phyloP scores from a whole-genome alignment of 148 eudicot genomes.

The Talinum fruticosum region DNA sequence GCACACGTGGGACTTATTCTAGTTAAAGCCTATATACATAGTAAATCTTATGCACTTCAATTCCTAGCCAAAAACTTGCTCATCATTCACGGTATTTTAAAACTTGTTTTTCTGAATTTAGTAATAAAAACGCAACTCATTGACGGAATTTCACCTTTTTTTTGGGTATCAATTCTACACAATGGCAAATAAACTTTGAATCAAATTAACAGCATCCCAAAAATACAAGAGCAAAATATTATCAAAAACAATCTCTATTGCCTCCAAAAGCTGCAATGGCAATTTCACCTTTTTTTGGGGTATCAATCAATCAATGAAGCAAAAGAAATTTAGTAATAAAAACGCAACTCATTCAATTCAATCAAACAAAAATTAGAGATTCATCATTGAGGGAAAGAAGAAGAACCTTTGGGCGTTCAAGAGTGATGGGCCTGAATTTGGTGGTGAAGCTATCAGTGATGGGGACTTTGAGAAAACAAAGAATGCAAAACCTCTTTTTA shows the following conservation, averaged over 20 bases:
- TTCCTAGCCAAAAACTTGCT: too few species aligned
- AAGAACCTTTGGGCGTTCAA: constrained; percentile 83
- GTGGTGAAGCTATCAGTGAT: constrained; percentile 88
- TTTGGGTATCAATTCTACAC: too few species aligned
- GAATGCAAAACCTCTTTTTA: too few species aligned
- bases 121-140: too few species aligned
- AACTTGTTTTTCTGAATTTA: background rate
- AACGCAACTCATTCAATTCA: background rate
- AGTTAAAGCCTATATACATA: too few species aligned
- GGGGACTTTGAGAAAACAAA: too few species aligned
- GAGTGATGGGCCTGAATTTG: constrained; percentile 87
- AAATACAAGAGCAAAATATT: background rate
- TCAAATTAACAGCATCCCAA: background rate
- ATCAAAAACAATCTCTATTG: background rate
- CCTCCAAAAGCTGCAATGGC: background rate
- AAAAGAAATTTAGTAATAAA: background rate
- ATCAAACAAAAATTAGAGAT: background rate
- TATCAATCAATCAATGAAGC: background rate
- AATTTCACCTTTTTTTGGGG: too few species aligned
- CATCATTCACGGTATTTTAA: background rate
- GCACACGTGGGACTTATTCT: background rate
- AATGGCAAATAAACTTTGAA: background rate
- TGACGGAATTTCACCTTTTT: too few species aligned
- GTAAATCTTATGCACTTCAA: too few species aligned
- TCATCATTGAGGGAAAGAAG: background rate